phyloP scores from a whole-genome alignment of 2,329 filamentous ascomycete species.

The Botrytis medusae region DNA sequence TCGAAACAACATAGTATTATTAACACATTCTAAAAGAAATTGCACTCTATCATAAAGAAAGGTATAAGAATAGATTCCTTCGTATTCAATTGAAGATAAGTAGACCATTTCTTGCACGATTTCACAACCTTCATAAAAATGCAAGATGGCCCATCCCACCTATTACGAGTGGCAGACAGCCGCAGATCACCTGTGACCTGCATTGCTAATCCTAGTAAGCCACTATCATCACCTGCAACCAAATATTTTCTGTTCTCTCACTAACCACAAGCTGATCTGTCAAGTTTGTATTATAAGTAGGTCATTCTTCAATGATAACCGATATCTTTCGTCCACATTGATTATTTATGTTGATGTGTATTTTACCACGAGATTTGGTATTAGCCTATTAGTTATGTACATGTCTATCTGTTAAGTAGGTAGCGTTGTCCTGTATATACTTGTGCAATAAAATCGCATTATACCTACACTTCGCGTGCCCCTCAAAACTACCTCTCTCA shows the following conservation, averaged over 20 bases:
- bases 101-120: neutral
- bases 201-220: conserved; percentile 16
- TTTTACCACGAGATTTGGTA: neutral
- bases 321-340: neutral
- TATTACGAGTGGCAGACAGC: conserved; percentile 12
- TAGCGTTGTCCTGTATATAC: neutral
- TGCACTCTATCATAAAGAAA: neutral
- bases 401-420: neutral
- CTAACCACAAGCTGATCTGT: conserved; percentile 15
- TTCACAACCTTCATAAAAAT: neutral
- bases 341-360: neutral
- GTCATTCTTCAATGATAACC: neutral
- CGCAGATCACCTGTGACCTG: conserved; percentile 4
- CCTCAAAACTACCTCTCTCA: neutral
- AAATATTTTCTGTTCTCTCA: neutral
- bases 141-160: neutral
- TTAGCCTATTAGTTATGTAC: neutral
- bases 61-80: neutral
- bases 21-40: neutral
- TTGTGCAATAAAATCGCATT: neutral
- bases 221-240: neutral
- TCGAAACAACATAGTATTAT: neutral
- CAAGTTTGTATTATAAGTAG: neutral
- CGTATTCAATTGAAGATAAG: neutral
- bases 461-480: neutral